Conservation (phyloP, 1,139 yeast genomes). For the Taphrina deformans region DNA sequence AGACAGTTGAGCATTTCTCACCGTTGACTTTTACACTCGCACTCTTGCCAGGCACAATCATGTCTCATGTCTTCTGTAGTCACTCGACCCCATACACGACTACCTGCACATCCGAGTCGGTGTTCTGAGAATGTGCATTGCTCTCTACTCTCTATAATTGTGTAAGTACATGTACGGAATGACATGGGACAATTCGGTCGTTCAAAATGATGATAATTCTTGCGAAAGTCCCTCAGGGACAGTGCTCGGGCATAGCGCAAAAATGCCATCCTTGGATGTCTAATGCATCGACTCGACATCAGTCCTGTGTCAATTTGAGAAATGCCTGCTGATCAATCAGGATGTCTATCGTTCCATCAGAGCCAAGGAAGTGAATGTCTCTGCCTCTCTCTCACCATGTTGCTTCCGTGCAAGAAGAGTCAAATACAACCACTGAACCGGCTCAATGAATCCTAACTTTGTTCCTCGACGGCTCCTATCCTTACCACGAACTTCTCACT, state of each 20-base stretch:
- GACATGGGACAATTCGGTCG: too few species aligned
- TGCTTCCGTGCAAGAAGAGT: neutral
- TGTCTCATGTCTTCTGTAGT: too few species aligned
- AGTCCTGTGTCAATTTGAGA: neutral
- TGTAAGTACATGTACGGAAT: too few species aligned
- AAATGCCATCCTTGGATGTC: conserved; percentile 26
- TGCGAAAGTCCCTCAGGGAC: conserved; percentile 8
- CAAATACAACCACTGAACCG: neutral
- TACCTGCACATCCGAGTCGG: too few species aligned
- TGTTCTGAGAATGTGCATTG: too few species aligned
- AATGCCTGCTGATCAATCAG: neutral
- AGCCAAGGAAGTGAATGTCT: neutral
- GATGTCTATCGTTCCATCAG: too few species aligned
- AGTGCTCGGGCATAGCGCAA: conserved; percentile 24
- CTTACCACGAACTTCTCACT: conserved; percentile 31
- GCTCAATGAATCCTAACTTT: neutral
- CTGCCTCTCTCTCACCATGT: conserved; percentile 1
- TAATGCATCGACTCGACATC: neutral
- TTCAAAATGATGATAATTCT: conserved; percentile 15
- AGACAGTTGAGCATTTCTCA: too few species aligned
- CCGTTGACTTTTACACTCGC: too few species aligned
- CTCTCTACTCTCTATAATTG: too few species aligned
- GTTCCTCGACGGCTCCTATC: conserved; percentile 4
- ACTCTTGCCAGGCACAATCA: too few species aligned
- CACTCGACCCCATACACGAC: too few species aligned